A percentile compares a stretch with the other conserved stretches of the same genome.
Conservation (phyloP, 768 basidiomycete species). For the Coprinopsis sp. region DNA sequence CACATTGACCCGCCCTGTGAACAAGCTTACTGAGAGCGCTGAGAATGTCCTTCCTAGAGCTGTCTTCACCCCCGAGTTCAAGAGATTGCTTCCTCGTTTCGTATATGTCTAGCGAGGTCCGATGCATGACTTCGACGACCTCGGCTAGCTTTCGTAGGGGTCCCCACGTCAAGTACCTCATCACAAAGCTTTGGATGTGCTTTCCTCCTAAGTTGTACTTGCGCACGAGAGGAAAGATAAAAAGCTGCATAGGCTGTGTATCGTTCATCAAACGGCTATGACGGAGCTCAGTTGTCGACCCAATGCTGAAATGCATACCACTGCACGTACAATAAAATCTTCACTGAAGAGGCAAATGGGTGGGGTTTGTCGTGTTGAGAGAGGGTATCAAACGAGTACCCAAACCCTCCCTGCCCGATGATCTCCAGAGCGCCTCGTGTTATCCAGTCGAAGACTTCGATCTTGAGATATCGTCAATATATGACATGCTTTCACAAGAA, state of each 20-base stretch:
- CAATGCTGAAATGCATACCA: background rate
- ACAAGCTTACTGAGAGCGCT: constrained; percentile 9
- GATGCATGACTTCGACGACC: constrained; percentile 33
- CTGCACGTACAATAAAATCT: background rate
- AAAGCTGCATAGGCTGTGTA: background rate
- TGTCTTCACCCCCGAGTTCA: constrained; percentile 1
- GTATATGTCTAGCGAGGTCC: constrained; percentile 25
- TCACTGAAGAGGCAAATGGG: background rate
- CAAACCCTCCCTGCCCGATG: too few relatives aligned
- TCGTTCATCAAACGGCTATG: background rate
- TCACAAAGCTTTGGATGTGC: constrained; percentile 4
- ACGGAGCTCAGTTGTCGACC: background rate
- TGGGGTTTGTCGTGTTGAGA: too few relatives aligned
- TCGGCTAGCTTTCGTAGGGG: constrained; percentile 27
- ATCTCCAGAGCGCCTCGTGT: too few relatives aligned
- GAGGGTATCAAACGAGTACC: too few relatives aligned
- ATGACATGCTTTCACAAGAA: too few relatives aligned
- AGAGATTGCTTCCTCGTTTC: constrained; percentile 3
- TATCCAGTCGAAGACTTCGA: too few relatives aligned
- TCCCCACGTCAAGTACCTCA: constrained; percentile 13
- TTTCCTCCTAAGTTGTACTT: background rate
- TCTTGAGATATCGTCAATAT: too few relatives aligned
- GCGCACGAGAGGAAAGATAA: background rate
- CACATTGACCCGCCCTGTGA: background rate
- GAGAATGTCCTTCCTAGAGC: constrained; percentile 10